Evolutionary conservation across 1,284 basidiomycete species (phyloP).

Genomic region (Wallemia hederae): DNA sequence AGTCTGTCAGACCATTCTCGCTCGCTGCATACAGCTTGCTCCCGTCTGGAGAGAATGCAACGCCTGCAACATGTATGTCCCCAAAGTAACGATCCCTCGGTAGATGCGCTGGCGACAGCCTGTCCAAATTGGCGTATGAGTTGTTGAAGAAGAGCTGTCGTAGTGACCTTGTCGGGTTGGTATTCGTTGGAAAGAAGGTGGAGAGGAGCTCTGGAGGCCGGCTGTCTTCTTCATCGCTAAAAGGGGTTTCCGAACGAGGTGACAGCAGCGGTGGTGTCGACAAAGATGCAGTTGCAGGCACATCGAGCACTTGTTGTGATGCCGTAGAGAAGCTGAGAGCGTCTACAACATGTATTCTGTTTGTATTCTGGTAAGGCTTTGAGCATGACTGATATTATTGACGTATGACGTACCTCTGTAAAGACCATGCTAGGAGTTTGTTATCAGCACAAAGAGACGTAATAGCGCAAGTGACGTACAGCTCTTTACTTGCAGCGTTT

Average conservation of each 20-base stretch:
- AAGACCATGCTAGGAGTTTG: too few relatives aligned
- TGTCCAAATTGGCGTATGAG: background rate
- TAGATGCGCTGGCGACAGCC: background rate
- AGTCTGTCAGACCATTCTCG: background rate
- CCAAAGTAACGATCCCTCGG: background rate
- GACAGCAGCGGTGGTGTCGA: background rate
- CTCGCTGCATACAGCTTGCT: background rate
- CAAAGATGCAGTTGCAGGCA: background rate
- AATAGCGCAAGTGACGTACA: too few relatives aligned
- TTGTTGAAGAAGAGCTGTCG: background rate
- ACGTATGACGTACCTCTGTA: constrained; percentile 32
- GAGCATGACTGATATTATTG: background rate
- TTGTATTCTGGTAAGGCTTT: background rate
- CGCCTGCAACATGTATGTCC: background rate
- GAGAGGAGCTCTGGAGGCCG: background rate
- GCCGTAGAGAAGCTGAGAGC: background rate
- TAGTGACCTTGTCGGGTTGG: background rate
- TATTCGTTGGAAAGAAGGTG: background rate
- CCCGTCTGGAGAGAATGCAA: background rate
- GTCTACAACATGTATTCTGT: background rate
- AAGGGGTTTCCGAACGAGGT: background rate
- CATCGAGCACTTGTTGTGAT: background rate
- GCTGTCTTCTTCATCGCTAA: background rate
- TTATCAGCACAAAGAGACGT: too few relatives aligned
- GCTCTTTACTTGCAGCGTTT: constrained; percentile 26